Evolutionary conservation across 2,329 filamentous ascomycete genomes (phyloP).

Genomic region (Microdochium nivale): DNA sequence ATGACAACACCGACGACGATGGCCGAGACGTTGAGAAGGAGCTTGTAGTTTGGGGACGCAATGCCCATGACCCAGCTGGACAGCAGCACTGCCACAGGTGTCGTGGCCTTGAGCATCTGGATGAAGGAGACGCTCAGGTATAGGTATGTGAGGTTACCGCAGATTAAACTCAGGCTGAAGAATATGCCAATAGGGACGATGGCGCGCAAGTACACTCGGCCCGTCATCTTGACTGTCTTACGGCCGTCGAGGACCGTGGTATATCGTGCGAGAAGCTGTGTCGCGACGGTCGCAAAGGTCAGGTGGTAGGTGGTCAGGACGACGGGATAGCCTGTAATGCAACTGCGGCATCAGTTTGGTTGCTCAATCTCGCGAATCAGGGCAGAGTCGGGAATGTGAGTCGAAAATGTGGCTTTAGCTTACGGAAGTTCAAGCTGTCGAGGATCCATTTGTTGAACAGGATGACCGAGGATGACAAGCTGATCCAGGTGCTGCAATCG

Average conservation of each 20-base stretch:
- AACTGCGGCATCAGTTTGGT: slow-evolving; percentile 43
- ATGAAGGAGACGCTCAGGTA: slow-evolving; percentile 96
- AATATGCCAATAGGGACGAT: slow-evolving; percentile 93
- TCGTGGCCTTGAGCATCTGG: slow-evolving; percentile 99
- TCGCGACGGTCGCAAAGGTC: slow-evolving; percentile 86
- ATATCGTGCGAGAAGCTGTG: slow-evolving; percentile 83
- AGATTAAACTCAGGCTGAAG: slow-evolving; percentile 94
- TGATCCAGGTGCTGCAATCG: slow-evolving; percentile 82
- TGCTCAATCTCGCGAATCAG: slow-evolving; percentile 20
- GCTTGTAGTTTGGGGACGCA: slow-evolving; percentile 73
- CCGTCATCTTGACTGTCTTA: slow-evolving; percentile 96
- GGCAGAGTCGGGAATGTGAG: not conserved
- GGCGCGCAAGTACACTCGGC: slow-evolving; percentile 81
- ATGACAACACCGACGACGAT: slow-evolving; percentile 94
- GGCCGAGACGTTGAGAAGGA: slow-evolving; percentile 85
- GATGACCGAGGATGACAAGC: slow-evolving; percentile 87
- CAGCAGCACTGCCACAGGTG: slow-evolving; percentile 84
- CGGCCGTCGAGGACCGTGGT: slow-evolving; percentile 86
- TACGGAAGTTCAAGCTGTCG: slow-evolving; percentile 75
- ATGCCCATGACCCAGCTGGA: slow-evolving; percentile 84
- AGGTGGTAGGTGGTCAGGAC: slow-evolving; percentile 96
- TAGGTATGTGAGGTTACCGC: slow-evolving; percentile 90
- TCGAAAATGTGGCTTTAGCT: slow-evolving; percentile 31
- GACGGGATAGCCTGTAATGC: slow-evolving; percentile 53
- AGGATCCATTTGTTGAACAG: slow-evolving; percentile 99